Evolutionary conservation across 345 rosid genomes (phyloP).

Genomic region (Eutrema yunnanense): DNA sequence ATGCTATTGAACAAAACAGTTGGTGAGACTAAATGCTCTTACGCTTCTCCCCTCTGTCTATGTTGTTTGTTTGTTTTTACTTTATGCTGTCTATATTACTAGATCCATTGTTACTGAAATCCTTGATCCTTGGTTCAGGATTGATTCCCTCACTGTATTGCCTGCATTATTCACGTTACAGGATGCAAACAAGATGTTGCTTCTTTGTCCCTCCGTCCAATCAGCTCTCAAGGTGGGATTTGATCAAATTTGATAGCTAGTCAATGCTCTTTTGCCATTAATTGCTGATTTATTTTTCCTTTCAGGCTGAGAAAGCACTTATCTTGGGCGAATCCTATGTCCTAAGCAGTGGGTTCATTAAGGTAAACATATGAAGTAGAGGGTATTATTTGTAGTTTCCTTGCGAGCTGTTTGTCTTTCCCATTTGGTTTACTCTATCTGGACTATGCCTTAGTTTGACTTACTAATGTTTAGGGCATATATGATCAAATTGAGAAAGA

Average conservation of each 20-base stretch:
- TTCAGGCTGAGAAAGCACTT: constrained; percentile 68
- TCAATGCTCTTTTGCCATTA: background rate
- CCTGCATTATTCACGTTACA: constrained; percentile 59
- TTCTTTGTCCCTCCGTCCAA: constrained; percentile 67
- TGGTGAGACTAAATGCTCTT: constrained; percentile 50
- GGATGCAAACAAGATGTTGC: constrained; percentile 76
- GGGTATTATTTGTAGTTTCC: background rate
- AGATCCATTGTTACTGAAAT: constrained; percentile 12
- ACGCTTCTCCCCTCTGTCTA: background rate
- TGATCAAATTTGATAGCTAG: constrained; percentile 2
- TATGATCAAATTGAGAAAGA: constrained; percentile 78
- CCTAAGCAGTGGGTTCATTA: constrained; percentile 71
- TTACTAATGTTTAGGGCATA: constrained; percentile 48
- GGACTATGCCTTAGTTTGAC: constrained; percentile 22
- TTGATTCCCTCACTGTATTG: constrained; percentile 78
- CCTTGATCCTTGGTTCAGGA: constrained; percentile 53
- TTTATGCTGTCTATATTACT: background rate
- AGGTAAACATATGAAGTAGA: constrained; percentile 44
- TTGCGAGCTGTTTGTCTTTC: background rate
- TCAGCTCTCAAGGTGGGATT: constrained; percentile 68
- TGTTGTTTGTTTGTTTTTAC: background rate
- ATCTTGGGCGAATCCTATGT: constrained; percentile 66
- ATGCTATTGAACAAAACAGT: constrained; percentile 77
- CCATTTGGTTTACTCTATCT: constrained; percentile 4
- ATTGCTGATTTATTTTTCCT: constrained; percentile 8